Conservation (phyloP, 108 stramenopile species). For the Pelagomonas calceolata region DNA sequence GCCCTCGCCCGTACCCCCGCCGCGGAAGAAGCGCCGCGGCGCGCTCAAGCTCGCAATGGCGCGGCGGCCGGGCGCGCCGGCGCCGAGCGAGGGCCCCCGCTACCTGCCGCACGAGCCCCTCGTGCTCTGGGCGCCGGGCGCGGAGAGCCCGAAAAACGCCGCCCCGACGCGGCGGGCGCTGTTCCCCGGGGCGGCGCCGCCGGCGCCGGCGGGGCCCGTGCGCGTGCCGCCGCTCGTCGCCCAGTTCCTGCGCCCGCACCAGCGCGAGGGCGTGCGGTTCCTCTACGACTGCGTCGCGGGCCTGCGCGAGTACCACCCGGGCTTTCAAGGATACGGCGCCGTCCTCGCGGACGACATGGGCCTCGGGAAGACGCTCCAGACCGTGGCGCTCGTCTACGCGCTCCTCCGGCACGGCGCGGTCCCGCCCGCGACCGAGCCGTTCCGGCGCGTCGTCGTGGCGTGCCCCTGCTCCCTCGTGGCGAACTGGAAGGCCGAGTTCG, state of each 20-base stretch:
- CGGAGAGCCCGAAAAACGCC: too few species aligned
- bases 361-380: conserved; percentile 42
- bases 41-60: neutral
- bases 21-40: neutral
- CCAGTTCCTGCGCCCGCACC: conserved; percentile 93
- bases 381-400: conserved; percentile 38
- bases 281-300: conserved; percentile 95
- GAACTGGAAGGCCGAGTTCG: conserved; percentile 47
- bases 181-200: neutral
- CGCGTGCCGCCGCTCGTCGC: conserved; percentile 79
- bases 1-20: too few species aligned
- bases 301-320: conserved; percentile 44
- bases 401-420: conserved; percentile 26
- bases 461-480: conserved; percentile 43
- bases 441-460: conserved; percentile 27
- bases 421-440: conserved; percentile 10
- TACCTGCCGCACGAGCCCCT: neutral
- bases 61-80: neutral
- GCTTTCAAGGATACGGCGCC: neutral
- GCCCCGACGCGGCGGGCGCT: too few species aligned
- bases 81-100: neutral
- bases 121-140: neutral
- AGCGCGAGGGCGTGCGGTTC: conserved; percentile 91
- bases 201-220: conserved; percentile 22
- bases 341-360: conserved; percentile 50